Evolutionary conservation across 1,284 basidiomycete genomes (phyloP).

Genomic region (Pseudozyma pruni): DNA sequence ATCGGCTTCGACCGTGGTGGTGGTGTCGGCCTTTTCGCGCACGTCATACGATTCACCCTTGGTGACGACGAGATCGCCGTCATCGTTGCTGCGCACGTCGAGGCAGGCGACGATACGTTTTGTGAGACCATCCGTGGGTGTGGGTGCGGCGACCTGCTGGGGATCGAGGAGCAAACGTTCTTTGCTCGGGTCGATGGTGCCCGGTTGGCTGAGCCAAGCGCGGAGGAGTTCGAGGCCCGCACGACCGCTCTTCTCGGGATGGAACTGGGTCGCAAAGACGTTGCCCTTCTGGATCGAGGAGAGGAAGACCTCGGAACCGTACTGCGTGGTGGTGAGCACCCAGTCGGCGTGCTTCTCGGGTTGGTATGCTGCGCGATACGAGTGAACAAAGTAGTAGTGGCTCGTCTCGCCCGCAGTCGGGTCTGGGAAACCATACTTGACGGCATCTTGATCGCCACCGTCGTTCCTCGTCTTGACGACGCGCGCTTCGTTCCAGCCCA

Average conservation of each 20-base stretch:
- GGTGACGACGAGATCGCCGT: constrained; percentile 96
- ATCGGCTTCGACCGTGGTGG: constrained; percentile 5
- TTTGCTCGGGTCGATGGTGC: constrained; percentile 33
- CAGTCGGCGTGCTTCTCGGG: constrained; percentile 72
- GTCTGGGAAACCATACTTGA: constrained; percentile 50
- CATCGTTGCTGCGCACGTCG: constrained; percentile 95
- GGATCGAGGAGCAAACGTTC: constrained; percentile 51
- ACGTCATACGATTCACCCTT: constrained; percentile 99
- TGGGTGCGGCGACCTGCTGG: constrained; percentile 61
- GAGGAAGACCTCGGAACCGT: constrained; percentile 92
- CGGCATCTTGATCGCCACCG: constrained; percentile 31
- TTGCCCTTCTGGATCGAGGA: constrained; percentile 85
- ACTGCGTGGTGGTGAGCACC: constrained; percentile 88
- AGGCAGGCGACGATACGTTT: constrained; percentile 97
- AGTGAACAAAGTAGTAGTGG: constrained; percentile 91
- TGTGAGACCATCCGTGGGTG: constrained; percentile 71
- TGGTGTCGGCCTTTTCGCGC: constrained; percentile 73
- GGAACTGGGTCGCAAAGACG: constrained; percentile 95
- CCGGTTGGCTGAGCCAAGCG: constrained; percentile 79
- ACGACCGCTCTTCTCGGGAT: constrained; percentile 96
- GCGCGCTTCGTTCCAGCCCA: constrained; percentile 82
- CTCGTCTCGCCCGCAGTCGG: constrained; percentile 73
- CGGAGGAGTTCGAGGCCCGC: constrained; percentile 85
- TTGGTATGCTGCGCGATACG: constrained; percentile 80
- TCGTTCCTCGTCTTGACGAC: constrained; percentile 48